Base-by-base conservation (phyloP, 805 yeast genomes). In the Priceomyces fermenticarens region DNA sequence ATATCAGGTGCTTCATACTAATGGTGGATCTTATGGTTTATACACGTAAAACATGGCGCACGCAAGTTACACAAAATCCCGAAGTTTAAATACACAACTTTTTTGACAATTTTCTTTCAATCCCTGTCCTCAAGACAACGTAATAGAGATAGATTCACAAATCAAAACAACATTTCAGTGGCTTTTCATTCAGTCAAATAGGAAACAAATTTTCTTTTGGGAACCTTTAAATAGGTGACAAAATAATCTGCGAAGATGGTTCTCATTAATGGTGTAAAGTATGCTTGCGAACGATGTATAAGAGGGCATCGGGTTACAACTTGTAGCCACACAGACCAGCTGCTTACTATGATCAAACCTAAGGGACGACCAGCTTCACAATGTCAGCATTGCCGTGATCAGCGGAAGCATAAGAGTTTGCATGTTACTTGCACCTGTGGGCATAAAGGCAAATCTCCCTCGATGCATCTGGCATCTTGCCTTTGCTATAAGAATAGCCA, bases 351-450 rank as follows among this genome's bases (percentile, higher is more conserved):
- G 86, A 91, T 93, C 60, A 93, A 93, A 58, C 97, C 96, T 12
- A 93, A 93, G 58, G 99, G 99, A 3, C 73, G 99, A 42, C 99
- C 99, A 1, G 81, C 96, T 0, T 83, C 96, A 1, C 96, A 89
- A 55, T 91, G 98, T 56, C 71, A 75, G 30, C 95, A 86, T 57
- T 91, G 96, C 58, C 81, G 88, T 47, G 88, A 83, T 42, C 77
- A 82, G 49, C 68, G 96, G 29, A 82, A 80, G 55, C 56, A 71
- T 45, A 83, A 82, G 51, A 80, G 83, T 52, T 67, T 80, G 2
- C 93, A 86, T 57, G 77, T 77, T 5, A 61, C 75, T 14, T 88
- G 98, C 62, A 71, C 79, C 3, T 88, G 96, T 67, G 81, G 82
- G 9, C 73, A 78, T 48, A 70, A 73, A 46, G 65, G 78, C 42